Conservation (phyloP, 306 rosid species). For the Vigna angularis region DNA sequence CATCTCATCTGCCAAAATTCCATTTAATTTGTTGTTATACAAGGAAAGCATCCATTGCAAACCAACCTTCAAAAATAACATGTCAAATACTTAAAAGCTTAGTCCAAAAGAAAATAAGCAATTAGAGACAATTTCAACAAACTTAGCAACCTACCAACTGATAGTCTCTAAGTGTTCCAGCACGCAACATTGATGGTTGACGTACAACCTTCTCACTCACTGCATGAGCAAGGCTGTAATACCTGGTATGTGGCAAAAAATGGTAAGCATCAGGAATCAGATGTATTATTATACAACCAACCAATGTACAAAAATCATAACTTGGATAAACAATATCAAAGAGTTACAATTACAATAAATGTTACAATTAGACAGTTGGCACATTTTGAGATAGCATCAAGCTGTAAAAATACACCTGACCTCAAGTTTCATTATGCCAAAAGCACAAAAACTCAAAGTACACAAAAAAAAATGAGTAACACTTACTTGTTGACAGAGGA, state of each 20-base stretch:
- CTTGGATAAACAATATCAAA: slow-evolving; percentile 21
- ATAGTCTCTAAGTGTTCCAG: slow-evolving; percentile 97
- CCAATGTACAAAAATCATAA: slow-evolving; percentile 14
- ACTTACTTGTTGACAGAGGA: slow-evolving; percentile 94
- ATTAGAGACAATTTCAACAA: slow-evolving; percentile 36
- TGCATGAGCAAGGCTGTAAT: slow-evolving; percentile 96
- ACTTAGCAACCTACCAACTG: slow-evolving; percentile 77
- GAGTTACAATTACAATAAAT: slow-evolving; percentile 1
- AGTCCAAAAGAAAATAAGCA: slow-evolving; percentile 31
- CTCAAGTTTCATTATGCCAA: slow-evolving; percentile 15
- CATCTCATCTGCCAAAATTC: slow-evolving; percentile 99
- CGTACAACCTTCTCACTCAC: slow-evolving; percentile 85
- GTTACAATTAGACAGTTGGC: neutral
- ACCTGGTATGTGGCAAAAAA: slow-evolving; percentile 61
- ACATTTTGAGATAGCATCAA: slow-evolving; percentile 26
- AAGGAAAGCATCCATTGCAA: slow-evolving; percentile 99
- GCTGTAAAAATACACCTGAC: neutral
- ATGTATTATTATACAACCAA: slow-evolving; percentile 29
- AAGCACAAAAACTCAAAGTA: slow-evolving; percentile 39
- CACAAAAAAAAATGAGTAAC: slow-evolving; percentile 17
- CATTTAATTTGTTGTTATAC: slow-evolving; percentile 97
- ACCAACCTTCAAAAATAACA: slow-evolving; percentile 75
- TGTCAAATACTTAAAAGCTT: slow-evolving; percentile 20
- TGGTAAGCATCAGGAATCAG: slow-evolving; percentile 37
- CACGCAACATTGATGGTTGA: slow-evolving; percentile 94